A percentile compares a stretch with the other conserved stretches of the same genome.
Conservation (phyloP, 169 alveolate genomes). For the Cryptosporidium canis region DNA sequence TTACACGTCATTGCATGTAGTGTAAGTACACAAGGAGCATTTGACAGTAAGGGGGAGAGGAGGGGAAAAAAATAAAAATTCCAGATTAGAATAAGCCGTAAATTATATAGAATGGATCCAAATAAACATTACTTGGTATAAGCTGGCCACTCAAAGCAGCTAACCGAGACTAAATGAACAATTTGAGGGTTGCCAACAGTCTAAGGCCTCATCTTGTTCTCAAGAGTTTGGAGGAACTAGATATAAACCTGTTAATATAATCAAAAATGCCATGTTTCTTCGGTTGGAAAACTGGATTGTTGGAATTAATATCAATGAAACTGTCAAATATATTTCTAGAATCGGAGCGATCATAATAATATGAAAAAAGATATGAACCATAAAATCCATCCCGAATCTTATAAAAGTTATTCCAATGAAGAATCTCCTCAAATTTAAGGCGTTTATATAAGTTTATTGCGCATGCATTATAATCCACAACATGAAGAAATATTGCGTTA, state of each 20-base stretch:
- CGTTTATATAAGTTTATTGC: constrained; percentile 40
- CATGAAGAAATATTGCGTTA: constrained; percentile 53
- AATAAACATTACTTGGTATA: too few relatives aligned
- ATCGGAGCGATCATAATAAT: constrained; percentile 37
- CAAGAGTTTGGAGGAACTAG: constrained; percentile 24
- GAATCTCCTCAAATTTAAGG: constrained; percentile 28
- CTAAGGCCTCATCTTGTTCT: not conserved
- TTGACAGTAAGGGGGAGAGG: not conserved
- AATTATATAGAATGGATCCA: too few relatives aligned
- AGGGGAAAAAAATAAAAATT: not conserved
- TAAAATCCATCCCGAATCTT: constrained; percentile 38
- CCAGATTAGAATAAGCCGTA: not conserved
- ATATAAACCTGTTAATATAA: constrained; percentile 7
- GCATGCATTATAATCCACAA: constrained; percentile 49
- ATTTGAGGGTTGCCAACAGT: too few relatives aligned
- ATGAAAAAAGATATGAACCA: constrained; percentile 52
- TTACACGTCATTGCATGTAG: not conserved
- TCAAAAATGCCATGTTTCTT: constrained; percentile 14
- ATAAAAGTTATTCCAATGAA: constrained; percentile 62
- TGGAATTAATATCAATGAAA: not conserved
- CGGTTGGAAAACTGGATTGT: not conserved
- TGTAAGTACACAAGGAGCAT: not conserved
- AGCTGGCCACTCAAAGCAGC: too few relatives aligned
- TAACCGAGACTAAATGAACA: too few relatives aligned
- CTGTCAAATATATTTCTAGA: constrained; percentile 38